Percentiles rank a stretch among this genome's conserved stretches.
These are phyloP conservation scores for Candida taoyuanica DNA, from an alignment of 805 yeast genomes.

Conservation along the genomic window DNA sequence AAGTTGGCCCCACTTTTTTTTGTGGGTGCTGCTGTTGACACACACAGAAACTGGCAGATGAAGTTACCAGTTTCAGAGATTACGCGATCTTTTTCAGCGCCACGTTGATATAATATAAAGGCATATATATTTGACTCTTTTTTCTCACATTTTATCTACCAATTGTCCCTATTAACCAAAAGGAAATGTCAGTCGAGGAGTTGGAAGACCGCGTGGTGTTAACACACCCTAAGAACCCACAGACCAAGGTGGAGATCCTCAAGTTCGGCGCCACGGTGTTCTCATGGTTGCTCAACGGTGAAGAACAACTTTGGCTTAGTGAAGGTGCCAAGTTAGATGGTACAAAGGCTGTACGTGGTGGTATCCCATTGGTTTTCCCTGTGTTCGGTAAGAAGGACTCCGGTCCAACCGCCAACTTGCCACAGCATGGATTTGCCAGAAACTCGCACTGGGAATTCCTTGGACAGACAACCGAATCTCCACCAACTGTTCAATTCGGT, in stretches of 20 bases:
- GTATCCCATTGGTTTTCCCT: conserved; percentile 95
- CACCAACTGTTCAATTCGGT: conserved; percentile 86
- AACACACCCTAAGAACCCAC: conserved; percentile 46
- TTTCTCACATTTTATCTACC: too few relatives aligned
- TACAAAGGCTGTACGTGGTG: conserved; percentile 92
- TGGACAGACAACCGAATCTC: conserved; percentile 69
- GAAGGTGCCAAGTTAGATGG: conserved; percentile 84
- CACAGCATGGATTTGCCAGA: conserved; percentile 97
- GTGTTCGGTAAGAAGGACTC: conserved; percentile 72
- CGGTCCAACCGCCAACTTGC: conserved; percentile 60
- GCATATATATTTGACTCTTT: background rate
- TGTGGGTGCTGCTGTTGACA: background rate
- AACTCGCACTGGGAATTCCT: conserved; percentile 88
- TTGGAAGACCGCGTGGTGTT: conserved; percentile 58
- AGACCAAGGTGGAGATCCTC: conserved; percentile 61
- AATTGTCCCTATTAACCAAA: too few relatives aligned
- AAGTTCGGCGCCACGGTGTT: conserved; percentile 85
- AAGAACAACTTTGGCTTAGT: conserved; percentile 82
- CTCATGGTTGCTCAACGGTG: conserved; percentile 71
- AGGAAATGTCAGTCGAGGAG: conserved; percentile 57
- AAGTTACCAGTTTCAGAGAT: too few relatives aligned
- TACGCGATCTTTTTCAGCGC: too few relatives aligned
- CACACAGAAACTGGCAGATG: background rate
- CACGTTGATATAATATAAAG: too few relatives aligned
- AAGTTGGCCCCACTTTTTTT: background rate